Evolutionary conservation across 345 rosid species (phyloP), one percentile per base, ranked within the genome.

Genomic region (Luvunga scandens): DNA sequence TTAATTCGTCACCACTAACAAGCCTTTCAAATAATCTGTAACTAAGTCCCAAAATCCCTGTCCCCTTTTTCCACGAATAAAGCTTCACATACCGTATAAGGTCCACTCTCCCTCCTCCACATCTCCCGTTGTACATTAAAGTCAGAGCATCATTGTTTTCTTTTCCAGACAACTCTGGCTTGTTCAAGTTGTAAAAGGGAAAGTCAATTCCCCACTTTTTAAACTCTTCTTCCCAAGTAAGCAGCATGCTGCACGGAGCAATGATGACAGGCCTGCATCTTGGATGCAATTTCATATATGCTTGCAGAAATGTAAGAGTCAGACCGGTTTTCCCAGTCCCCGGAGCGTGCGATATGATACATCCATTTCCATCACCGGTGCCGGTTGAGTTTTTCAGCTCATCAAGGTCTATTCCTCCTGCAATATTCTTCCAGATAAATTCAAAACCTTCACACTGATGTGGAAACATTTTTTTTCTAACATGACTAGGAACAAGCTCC

Each of bases 271-370:
- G 94, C 73, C 80, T 86, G 85, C 94, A 92, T 1, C 73, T 57
- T 8, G 90, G 90, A 76, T 80, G 86, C 71, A 88, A 62, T 50
- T 73, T 70, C 74, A 91, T 59, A 76, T 85, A 89, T 6, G 93
- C 42, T 67, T 91, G 91, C 36, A 94, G 81, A 79, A 94, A 94
- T 5, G 80, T 85, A 34, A 94, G 88, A 45, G 94, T 81, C 10
- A 94, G 87, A 21, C 95, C 92, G 59, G 98, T 89, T 81, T 94
- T 94, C 42, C 97, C 97, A 0, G 98, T 92, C 48, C 98, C 97
- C 1, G 98, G 97, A 71, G 97, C 95, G 38, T 94, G 98, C 5
- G 97, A 91, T 72, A 92, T 90, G 42, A 94, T 87, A 80, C 98
- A 94, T 18, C 98, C 98, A 68, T 86, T 81, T 4, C 78, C 82